phyloP scores from a whole-genome alignment of 2,329 filamentous ascomycete genomes.

The Fusarium mangiferae region DNA sequence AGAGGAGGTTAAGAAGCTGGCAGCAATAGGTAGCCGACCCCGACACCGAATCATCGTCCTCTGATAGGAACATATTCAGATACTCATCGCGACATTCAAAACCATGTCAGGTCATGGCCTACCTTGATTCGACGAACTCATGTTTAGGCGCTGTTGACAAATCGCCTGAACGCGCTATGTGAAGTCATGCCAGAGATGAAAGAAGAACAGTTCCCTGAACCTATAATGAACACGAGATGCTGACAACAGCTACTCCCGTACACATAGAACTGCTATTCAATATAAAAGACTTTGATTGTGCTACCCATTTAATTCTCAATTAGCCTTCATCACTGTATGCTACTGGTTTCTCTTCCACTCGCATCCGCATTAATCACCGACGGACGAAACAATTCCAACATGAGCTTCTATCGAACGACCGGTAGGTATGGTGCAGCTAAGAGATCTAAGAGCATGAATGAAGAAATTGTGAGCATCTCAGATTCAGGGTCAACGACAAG shows the following conservation, averaged over 20 bases:
- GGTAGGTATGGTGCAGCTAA: not conserved
- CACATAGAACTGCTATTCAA: fast-evolving
- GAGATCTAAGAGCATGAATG: not conserved
- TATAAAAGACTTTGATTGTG: not conserved
- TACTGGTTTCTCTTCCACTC: not conserved
- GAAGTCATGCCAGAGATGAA: not conserved
- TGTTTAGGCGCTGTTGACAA: not conserved
- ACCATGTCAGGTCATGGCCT: not conserved
- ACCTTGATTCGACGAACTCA: no score
- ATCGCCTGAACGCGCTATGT: not conserved
- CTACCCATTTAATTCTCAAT: fast-evolving
- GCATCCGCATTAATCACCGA: no score
- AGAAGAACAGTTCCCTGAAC: no score
- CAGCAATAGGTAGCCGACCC: not conserved
- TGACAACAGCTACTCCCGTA: fast-evolving
- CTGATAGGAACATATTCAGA: not conserved
- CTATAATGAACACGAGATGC: not conserved
- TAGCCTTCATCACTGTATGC: not conserved
- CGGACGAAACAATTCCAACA: not conserved
- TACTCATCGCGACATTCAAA: not conserved
- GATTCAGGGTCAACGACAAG: not conserved
- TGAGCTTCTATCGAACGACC: not conserved
- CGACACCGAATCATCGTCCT: not conserved
- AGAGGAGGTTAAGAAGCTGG: fast-evolving
- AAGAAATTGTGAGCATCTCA: fast-evolving